A percentile compares a stretch with the other conserved stretches of the same genome.
These are phyloP conservation scores for Coemansia sp. DNA, from an alignment of 192 early-diverging fungal genomes.

Conservation along the genomic window DNA sequence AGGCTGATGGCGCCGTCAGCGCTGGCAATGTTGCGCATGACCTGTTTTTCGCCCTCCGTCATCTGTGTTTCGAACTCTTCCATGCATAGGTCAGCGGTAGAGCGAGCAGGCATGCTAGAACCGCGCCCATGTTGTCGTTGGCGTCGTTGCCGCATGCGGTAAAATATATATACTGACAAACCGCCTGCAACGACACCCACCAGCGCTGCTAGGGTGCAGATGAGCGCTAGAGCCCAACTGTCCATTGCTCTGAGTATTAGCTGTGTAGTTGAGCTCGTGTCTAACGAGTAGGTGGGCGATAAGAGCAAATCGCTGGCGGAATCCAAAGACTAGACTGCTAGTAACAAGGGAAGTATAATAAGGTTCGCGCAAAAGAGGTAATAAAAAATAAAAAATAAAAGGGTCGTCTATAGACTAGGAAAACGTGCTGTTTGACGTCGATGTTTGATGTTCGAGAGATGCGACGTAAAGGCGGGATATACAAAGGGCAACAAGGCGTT, in stretches of 20 bases:
- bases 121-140: not conserved
- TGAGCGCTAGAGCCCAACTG: constrained; percentile 19
- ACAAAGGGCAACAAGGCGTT: constrained; percentile 1
- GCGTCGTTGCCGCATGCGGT: not conserved
- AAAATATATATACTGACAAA: not conserved
- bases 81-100: not conserved
- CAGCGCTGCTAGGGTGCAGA: constrained; percentile 5
- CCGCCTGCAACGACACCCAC: constrained; percentile 12
- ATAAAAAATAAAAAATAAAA: not conserved
- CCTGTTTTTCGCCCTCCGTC: constrained; percentile 32
- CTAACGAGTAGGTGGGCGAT: not conserved
- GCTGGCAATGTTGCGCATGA: constrained; percentile 25
- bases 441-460: not conserved
- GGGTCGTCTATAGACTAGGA: not conserved
- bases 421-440: not conserved
- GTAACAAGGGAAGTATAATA: not conserved
- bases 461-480: not conserved
- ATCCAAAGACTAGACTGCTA: not conserved
- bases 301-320: too few relatives aligned
- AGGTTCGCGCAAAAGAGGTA: not conserved
- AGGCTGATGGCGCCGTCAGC: constrained; percentile 32
- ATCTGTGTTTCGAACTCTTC: constrained; percentile 39
- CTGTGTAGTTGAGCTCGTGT: not conserved
- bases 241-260: constrained; percentile 9
- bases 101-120: not conserved